Conservation (phyloP, 257 asterid species). For the Petunia axillaris region DNA sequence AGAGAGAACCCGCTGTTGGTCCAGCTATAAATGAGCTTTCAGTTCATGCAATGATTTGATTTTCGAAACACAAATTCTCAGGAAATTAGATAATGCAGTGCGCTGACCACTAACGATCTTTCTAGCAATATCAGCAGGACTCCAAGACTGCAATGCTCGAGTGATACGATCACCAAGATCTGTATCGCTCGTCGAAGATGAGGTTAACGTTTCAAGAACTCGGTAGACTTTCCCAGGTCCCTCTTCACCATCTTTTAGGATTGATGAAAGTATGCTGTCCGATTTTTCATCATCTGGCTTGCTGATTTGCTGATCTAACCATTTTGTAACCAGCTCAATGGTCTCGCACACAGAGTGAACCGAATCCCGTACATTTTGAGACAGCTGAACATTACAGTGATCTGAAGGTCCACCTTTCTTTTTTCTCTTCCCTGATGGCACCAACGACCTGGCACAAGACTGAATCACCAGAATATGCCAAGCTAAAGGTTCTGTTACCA, state of each 20-base stretch:
- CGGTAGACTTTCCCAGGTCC: conserved; percentile 66
- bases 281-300: conserved; percentile 50
- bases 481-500: conserved; percentile 83
- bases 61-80: conserved; percentile 65
- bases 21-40: conserved; percentile 51
- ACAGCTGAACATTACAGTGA: conserved; percentile 48
- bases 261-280: conserved; percentile 52
- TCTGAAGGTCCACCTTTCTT: conserved; percentile 80
- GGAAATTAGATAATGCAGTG: conserved; percentile 50
- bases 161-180: conserved; percentile 65
- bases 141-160: conserved; percentile 69
- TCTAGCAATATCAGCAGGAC: conserved; percentile 56
- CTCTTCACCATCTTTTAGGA: conserved; percentile 49
- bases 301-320: conserved; percentile 65
- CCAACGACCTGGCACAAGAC: conserved; percentile 61
- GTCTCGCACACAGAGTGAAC: conserved; percentile 63
- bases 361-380: conserved; percentile 55
- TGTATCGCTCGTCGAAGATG: conserved; percentile 40
- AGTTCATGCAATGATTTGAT: conserved; percentile 55
- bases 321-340: conserved; percentile 53
- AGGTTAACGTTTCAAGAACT: conserved; percentile 45
- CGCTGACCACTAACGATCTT: conserved; percentile 59
- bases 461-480: conserved; percentile 85
- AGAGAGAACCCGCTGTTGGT: neutral
- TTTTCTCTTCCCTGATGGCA: conserved; percentile 87